These are phyloP conservation scores for thale cress (Arabidopsis thaliana) DNA, from an alignment of 345 rosid genomes.

Conservation along the genomic window TAIR10.1 NC_003074.8:19908501-19909000, in stretches of 20 bases:
- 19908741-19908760: conserved; percentile 93
- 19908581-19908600: not conserved
- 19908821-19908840: conserved; percentile 71
- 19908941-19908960: conserved; percentile 82
- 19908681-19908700: not conserved
- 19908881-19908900: conserved; percentile 67
- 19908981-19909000: conserved; percentile 73
- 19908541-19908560: not conserved
- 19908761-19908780: conserved; percentile 87
- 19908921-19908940: conserved; percentile 88
- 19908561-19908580: conserved; percentile 6
- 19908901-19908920: conserved; percentile 76
- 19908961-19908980: conserved; percentile 87
- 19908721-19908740: conserved; percentile 93
- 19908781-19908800: conserved; percentile 76
- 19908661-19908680: conserved; percentile 24
- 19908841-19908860: conserved; percentile 78
- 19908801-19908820: conserved; percentile 67
- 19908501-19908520: not conserved
- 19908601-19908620: not conserved
- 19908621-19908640: not conserved
- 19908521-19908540: not conserved
- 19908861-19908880: conserved; percentile 67
- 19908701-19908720: conserved; percentile 68
- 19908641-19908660: conserved; percentile 1